A percentile compares a stretch with the other conserved stretches of the same genome.
Conservation (phyloP, 1,139 yeast genomes). For the Saccharomyces hybrid region DNA sequence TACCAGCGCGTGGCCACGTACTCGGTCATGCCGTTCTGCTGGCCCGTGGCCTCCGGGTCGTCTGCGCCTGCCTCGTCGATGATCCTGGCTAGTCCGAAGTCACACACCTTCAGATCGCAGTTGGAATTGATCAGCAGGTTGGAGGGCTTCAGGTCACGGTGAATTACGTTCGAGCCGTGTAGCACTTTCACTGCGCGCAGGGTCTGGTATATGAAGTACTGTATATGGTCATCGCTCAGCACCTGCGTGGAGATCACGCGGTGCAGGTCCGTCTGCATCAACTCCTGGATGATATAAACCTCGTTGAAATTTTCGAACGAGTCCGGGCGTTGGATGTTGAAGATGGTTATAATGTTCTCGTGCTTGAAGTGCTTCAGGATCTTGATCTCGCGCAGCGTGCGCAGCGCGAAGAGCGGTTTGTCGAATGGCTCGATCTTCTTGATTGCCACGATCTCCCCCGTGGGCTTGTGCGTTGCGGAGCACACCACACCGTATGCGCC, state of each 20-base stretch:
- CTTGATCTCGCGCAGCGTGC: slow-evolving; percentile 86
- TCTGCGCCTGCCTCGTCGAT: slow-evolving; percentile 21
- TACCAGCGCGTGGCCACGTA: slow-evolving; percentile 98
- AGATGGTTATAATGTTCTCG: slow-evolving; percentile 83
- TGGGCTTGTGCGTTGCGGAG: slow-evolving; percentile 81
- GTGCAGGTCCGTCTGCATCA: slow-evolving; percentile 93
- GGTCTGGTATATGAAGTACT: slow-evolving; percentile 86
- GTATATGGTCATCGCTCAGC: slow-evolving; percentile 85
- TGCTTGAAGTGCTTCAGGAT: slow-evolving; percentile 79
- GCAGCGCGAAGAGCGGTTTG: slow-evolving; percentile 79
- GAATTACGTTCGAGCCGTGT: slow-evolving; percentile 87
- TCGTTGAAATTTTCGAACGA: slow-evolving; percentile 70
- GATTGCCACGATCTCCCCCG: slow-evolving; percentile 86
- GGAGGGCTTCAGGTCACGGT: slow-evolving; percentile 87
- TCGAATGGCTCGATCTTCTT: slow-evolving; percentile 93
- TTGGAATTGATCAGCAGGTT: slow-evolving; percentile 80
- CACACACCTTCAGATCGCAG: slow-evolving; percentile 91
- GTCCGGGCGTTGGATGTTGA: slow-evolving; percentile 85
- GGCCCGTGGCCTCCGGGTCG: slow-evolving; percentile 21
- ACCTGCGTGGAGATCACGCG: slow-evolving; percentile 81
- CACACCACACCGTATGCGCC: slow-evolving; percentile 99
- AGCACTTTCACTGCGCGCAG: slow-evolving; percentile 81
- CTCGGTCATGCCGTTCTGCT: slow-evolving; percentile 66
- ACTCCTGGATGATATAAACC: slow-evolving; percentile 86
- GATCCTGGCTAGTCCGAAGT: slow-evolving; percentile 81